Base-by-base conservation (phyloP, 1,139 yeast genomes). In the Debaryomyces udenii region DNA sequence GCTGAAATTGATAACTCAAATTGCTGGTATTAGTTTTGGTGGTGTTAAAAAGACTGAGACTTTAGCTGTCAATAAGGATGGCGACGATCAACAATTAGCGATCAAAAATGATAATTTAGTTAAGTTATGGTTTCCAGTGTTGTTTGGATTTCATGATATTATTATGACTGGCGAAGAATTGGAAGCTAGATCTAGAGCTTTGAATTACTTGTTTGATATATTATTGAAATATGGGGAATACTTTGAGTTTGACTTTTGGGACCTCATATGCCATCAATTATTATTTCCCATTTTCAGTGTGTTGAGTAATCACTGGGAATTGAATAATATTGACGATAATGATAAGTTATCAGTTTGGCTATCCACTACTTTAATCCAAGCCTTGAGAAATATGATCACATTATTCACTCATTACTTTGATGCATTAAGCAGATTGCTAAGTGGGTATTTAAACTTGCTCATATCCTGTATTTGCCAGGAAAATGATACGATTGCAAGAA, bases 301-400 rank as follows among this genome's bases (percentile, higher is more conserved):
- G 6, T 74, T 94, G 49, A 81, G 86, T 46, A 79, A 80, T 35
- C 86, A 84, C 48, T 85, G 96, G 81, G 88, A 82, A 49, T 76
- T 86, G 47, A 79, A 81, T 42, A 76, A 80, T 51, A 83, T 81
- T 24, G 73, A 66, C 35, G 45, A 51, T 11, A 54, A 56, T 47
- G 99, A 93, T 59, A 93, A 86, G 49, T 65, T 90, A 53, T 87
- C 96, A 31, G 96, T 94, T 13, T 94, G 99, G 99, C 69, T 93
- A 40, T 89, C 97, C 0, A 91, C 99, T 0, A 94, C 99, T 0
- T 77, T 94, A 63, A 90, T 94, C 44, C 99, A 94, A 63, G 99
- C 98, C 0, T 72, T 94, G 56, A 81, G 96, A 59, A 88, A 89
- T 56, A 80, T 91, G 85, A 83, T 93, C 51, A 83, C 87, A 0